phyloP scores from a whole-genome alignment of 345 rosid genomes.

The Eucalyptus tenuipes region DNA sequence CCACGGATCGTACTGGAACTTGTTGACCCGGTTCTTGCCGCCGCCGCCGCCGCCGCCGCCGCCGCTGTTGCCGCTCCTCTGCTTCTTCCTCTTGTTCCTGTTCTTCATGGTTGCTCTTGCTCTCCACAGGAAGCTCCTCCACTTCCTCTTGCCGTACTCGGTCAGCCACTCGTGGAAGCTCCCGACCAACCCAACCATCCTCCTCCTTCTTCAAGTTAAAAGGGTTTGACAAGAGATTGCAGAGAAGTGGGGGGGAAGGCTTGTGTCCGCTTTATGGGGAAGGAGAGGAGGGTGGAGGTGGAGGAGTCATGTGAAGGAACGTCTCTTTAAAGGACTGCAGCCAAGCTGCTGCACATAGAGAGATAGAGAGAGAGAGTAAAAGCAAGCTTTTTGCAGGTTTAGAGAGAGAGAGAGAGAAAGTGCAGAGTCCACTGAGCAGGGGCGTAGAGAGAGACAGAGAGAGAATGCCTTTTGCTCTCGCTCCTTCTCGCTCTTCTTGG shows the following conservation, averaged over 20 bases:
- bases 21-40: background rate
- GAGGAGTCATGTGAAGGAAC: background rate
- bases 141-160: slow-evolving; percentile 19
- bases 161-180: slow-evolving; percentile 10
- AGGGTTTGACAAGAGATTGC: background rate
- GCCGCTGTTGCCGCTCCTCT: background rate
- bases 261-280: background rate
- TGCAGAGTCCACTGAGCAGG: background rate
- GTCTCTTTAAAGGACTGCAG: background rate
- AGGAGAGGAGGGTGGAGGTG: background rate
- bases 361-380: background rate
- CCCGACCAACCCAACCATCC: background rate
- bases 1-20: slow-evolving; percentile 89
- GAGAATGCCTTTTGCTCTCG: background rate
- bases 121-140: slow-evolving; percentile 38
- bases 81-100: background rate
- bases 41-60: background rate
- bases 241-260: background rate
- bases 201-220: background rate
- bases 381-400: no score
- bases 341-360: background rate
- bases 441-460: background rate
- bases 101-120: slow-evolving; percentile 35
- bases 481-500: slow-evolving; percentile 11
- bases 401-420: background rate